Evolutionary conservation across 306 rosid genomes (phyloP), one percentile per base, ranked within the genome.

Genomic region (Malus sieversii): DNA sequence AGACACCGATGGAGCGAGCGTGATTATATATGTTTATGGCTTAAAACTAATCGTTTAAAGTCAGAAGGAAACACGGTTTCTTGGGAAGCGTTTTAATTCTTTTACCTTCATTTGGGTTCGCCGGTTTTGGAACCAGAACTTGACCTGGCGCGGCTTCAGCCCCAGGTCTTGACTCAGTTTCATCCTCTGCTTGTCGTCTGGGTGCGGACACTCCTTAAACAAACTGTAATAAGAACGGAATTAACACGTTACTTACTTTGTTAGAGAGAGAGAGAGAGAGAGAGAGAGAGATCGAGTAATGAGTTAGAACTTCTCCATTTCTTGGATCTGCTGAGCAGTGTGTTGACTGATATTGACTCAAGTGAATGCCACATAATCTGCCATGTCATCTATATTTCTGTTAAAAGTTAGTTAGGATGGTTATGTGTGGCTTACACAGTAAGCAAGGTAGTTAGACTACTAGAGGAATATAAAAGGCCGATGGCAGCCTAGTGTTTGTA

Each of bases 71-170:
- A 72, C 66, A 35, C 75, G 75, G 22, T 22, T n/a, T 55, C 29
- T 72, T 35, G 66, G 75, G 33, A 72, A 46, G 35, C 65, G 66
- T 35, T 35, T 35, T 35, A 35, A 6, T 35, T 35, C 40, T 25
- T 4, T 58, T 68, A 90, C 97, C 97, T 95, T 95, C 97, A 92
- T 90, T 76, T 92, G 97, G 52, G 98, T 95, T 77, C 98, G 86
- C 7, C 98, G 93, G 84, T 95, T 95, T 83, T 95, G 98, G 78
- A 95, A 92, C 98, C 98, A 95, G 80, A 95, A 95, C 85, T 95
- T 95, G 60, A 95, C 98, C 81, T 95, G 97, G 71, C 98, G 92
- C 6, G 97, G 98, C 76, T 92, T 95, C 9, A 95, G 88, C 8
- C 96, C 92, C 1, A 92, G 81, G 0, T 95, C 98, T 71, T 87